These are phyloP conservation scores for Aureobasidium sp. DNA, from an alignment of 2,329 filamentous ascomycete genomes.

Conservation along the genomic window DNA sequence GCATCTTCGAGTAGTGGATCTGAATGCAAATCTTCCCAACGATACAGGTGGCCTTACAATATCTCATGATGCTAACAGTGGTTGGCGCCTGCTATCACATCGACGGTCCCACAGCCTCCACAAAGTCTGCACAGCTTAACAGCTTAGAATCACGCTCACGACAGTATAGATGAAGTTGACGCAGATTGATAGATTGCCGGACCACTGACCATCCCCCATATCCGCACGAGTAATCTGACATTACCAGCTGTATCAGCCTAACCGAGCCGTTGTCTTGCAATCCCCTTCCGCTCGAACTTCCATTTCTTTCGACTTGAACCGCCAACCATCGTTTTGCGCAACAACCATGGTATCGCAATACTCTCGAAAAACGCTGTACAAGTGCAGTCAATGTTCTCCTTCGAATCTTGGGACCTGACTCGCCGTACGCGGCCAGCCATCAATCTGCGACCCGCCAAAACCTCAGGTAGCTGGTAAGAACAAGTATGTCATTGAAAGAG, in stretches of 20 bases:
- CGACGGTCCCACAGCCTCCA: not conserved
- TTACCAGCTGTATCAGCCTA: not conserved
- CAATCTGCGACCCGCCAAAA: not conserved
- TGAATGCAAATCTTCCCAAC: not conserved
- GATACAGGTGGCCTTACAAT: not conserved
- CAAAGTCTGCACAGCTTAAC: not conserved
- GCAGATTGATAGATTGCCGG: not conserved
- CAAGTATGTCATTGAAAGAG: not conserved
- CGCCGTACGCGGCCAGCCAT: not conserved
- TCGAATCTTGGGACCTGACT: not conserved
- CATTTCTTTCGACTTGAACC: not conserved
- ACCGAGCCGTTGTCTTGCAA: not conserved
- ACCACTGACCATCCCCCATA: not conserved
- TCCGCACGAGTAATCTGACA: not conserved
- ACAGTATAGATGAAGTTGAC: not conserved
- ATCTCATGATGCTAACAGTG: not conserved
- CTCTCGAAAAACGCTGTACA: not conserved
- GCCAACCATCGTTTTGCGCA: too few species aligned
- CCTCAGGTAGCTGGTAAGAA: not conserved
- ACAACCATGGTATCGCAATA: not conserved
- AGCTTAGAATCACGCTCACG: too few species aligned
- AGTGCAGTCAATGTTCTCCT: not conserved
- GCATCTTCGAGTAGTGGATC: not conserved
- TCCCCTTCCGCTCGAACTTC: not conserved
- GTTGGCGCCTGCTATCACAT: not conserved